A percentile compares a stretch with the other conserved stretches of the same genome.
Evolutionary conservation across 345 rosid genomes (phyloP).

Genomic region (Bretschneidera sinensis): DNA sequence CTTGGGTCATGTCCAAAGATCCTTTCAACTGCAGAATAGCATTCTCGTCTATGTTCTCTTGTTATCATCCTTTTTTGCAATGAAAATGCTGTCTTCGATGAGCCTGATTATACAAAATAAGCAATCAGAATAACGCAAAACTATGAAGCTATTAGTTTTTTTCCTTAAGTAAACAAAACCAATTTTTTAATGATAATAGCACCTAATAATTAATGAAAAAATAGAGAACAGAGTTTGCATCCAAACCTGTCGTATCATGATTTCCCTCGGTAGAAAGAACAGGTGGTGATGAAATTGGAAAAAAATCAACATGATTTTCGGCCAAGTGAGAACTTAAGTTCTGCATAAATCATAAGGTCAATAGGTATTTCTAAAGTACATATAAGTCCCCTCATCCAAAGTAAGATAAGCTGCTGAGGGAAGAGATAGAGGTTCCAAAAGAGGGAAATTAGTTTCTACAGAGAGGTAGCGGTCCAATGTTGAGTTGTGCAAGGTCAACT

Average conservation of each 20-base stretch:
- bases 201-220: too few relatives aligned
- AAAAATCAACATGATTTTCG: slow-evolving; percentile 32
- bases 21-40: slow-evolving; percentile 43
- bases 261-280: slow-evolving; percentile 39
- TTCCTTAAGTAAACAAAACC: neutral
- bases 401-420: too few relatives aligned
- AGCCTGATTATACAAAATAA: slow-evolving; percentile 26
- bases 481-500: too few relatives aligned
- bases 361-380: too few relatives aligned
- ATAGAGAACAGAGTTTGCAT: slow-evolving; percentile 4
- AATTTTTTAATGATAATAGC: neutral
- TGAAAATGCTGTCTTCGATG: slow-evolving; percentile 23
- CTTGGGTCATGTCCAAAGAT: slow-evolving; percentile 48
- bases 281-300: slow-evolving; percentile 65
- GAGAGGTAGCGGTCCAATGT: too few relatives aligned
- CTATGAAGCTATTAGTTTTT: neutral
- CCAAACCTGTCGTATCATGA: slow-evolving; percentile 29
- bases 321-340: slow-evolving; percentile 47
- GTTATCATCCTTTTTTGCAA: slow-evolving; percentile 35
- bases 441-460: too few relatives aligned
- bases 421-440: too few relatives aligned
- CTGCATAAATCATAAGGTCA: slow-evolving; percentile 26
- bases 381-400: too few relatives aligned
- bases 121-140: neutral
- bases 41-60: slow-evolving; percentile 59